Evolutionary conservation across 108 stramenopile species (phyloP).

Genomic region (Cyclotella sp.): DNA sequence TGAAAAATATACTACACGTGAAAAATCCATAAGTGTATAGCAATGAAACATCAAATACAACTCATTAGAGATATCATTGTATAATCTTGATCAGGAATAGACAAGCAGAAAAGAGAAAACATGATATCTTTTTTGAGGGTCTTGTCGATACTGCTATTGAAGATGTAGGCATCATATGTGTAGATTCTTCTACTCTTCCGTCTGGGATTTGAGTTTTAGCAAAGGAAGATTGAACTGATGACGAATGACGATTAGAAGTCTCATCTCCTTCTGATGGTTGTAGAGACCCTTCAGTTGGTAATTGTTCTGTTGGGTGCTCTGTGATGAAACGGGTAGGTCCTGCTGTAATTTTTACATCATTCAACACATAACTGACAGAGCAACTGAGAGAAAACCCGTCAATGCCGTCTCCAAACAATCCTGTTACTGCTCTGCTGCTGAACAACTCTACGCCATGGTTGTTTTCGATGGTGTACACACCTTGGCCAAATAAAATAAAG

Average conservation of each 20-base stretch:
- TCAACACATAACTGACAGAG: conserved; percentile 12
- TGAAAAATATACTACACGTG: too few species aligned
- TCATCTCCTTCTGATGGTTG: neutral
- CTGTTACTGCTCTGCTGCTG: conserved; percentile 41
- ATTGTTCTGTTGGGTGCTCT: neutral
- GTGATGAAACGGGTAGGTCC: neutral
- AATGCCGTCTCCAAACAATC: conserved; percentile 31
- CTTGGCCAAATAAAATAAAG: conserved; percentile 32
- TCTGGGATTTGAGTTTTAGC: too few species aligned
- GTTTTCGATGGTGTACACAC: conserved; percentile 20
- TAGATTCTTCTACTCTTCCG: too few species aligned
- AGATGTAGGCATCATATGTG: too few species aligned
- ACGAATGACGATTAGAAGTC: neutral
- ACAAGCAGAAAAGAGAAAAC: too few species aligned
- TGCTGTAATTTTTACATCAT: neutral
- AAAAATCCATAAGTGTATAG: too few species aligned
- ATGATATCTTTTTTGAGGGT: too few species aligned
- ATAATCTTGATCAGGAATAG: too few species aligned
- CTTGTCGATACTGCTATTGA: too few species aligned
- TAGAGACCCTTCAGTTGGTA: too few species aligned
- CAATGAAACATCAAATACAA: too few species aligned
- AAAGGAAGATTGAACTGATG: neutral
- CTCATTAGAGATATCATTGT: too few species aligned
- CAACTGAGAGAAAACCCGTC: conserved; percentile 41
- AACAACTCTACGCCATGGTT: conserved; percentile 26